A percentile compares a stretch with the other conserved stretches of the same genome.
phyloP scores from a whole-genome alignment of 1,284 basidiomycete species.

The Porogramme epimiltina region DNA sequence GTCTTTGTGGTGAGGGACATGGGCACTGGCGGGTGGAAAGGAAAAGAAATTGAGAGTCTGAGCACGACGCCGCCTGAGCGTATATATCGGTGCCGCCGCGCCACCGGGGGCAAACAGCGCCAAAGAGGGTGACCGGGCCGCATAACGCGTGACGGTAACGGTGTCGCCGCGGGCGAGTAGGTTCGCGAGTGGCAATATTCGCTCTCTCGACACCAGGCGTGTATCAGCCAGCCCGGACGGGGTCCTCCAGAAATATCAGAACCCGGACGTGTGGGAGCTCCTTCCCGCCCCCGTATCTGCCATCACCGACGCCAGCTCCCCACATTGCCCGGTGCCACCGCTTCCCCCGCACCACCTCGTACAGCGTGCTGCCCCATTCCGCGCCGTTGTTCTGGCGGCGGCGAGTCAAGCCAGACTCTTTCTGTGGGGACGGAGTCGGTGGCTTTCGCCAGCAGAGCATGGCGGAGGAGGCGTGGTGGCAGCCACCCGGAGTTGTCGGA shows the following conservation, averaged over 20 bases:
- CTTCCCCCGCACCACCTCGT: neutral
- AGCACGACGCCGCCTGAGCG: neutral
- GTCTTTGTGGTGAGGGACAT: constrained; percentile 21
- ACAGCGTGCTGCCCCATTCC: too few relatives aligned
- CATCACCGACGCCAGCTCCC: neutral
- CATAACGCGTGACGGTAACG: constrained; percentile 13
- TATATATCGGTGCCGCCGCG: constrained; percentile 14
- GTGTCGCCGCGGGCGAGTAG: constrained; percentile 5
- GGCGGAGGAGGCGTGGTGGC: neutral
- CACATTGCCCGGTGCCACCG: neutral
- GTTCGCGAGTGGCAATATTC: constrained; percentile 26
- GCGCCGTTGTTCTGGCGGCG: neutral
- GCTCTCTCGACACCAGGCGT: constrained; percentile 10
- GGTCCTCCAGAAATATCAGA: constrained; percentile 2
- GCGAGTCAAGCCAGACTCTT: neutral
- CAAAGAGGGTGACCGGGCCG: constrained; percentile 14
- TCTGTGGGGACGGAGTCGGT: neutral
- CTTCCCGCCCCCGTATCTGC: constrained; percentile 3
- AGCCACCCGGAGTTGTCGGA: neutral
- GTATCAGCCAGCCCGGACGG: neutral
- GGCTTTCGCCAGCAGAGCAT: neutral
- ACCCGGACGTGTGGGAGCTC: constrained; percentile 4
- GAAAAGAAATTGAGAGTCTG: constrained; percentile 6
- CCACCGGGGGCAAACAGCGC: constrained; percentile 11
- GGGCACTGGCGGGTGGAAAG: constrained; percentile 11